Conservation (phyloP, 345 rosid species). For the Salix purpurea region DNA sequence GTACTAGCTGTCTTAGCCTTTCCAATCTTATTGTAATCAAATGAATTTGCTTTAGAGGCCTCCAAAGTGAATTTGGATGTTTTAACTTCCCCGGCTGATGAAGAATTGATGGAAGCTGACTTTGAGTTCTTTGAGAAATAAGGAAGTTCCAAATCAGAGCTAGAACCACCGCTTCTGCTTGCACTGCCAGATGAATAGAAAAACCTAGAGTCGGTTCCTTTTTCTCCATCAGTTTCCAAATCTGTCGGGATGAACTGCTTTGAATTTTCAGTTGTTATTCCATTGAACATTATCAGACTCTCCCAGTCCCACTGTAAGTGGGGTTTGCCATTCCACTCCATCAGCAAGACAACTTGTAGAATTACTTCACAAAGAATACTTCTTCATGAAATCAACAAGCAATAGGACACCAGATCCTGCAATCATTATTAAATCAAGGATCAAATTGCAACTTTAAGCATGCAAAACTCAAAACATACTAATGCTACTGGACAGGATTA, state of each 20-base stretch:
- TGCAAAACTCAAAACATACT: not conserved
- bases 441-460: conserved; percentile 1
- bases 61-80: conserved; percentile 37
- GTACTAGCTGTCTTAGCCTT: conserved; percentile 22
- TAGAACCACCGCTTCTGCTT: conserved; percentile 52
- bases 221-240: conserved; percentile 66
- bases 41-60: conserved; percentile 41
- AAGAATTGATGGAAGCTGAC: conserved; percentile 65
- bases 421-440: conserved; percentile 2
- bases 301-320: conserved; percentile 83
- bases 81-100: conserved; percentile 49
- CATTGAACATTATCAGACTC: conserved; percentile 50
- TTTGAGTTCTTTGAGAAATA: conserved; percentile 65
- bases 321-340: conserved; percentile 81
- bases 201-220: conserved; percentile 52
- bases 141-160: conserved; percentile 60
- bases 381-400: conserved; percentile 6
- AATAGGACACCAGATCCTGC: conserved; percentile 25
- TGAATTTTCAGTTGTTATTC: conserved; percentile 46
- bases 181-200: conserved; percentile 50
- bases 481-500: not conserved
- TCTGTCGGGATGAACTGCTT: conserved; percentile 47
- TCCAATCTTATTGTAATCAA: conserved; percentile 30
- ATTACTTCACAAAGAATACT: conserved; percentile 3
- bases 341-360: conserved; percentile 44